A percentile compares a stretch with the other conserved stretches of the same genome.
Evolutionary conservation across 805 yeast species (phyloP).

Genomic region (Zygosaccharomyces siamensis): DNA sequence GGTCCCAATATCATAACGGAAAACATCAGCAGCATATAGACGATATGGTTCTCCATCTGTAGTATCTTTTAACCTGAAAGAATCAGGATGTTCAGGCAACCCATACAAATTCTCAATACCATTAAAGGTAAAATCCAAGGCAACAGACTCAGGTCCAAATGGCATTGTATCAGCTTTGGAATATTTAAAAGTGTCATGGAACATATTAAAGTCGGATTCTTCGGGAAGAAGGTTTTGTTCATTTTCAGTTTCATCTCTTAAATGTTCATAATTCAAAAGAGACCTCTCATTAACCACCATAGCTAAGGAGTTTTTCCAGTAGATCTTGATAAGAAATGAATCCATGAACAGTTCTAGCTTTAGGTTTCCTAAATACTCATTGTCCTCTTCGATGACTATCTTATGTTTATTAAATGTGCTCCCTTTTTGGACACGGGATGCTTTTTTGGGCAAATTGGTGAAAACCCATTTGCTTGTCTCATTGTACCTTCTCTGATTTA

Average conservation of each 20-base stretch:
- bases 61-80: constrained; percentile 70
- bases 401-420: not conserved
- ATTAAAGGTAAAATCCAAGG: constrained; percentile 63
- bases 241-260: constrained; percentile 46
- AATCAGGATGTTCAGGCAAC: constrained; percentile 95
- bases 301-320: constrained; percentile 42
- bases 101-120: constrained; percentile 72
- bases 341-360: constrained; percentile 9
- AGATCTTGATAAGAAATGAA: constrained; percentile 39
- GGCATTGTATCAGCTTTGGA: constrained; percentile 60
- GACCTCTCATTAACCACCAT: constrained; percentile 62
- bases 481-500: constrained; percentile 50
- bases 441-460: constrained; percentile 10
- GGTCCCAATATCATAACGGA: constrained; percentile 83
- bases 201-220: constrained; percentile 64
- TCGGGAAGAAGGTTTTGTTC: constrained; percentile 44
- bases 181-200: constrained; percentile 67
- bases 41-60: constrained; percentile 66
- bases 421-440: constrained; percentile 1
- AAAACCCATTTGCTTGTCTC: constrained; percentile 61
- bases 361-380: not conserved
- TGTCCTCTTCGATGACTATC: not conserved
- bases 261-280: constrained; percentile 80
- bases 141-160: constrained; percentile 87
- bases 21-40: constrained; percentile 87